Conservation (phyloP, 768 basidiomycete genomes). For the Mycena vulgaris region DNA sequence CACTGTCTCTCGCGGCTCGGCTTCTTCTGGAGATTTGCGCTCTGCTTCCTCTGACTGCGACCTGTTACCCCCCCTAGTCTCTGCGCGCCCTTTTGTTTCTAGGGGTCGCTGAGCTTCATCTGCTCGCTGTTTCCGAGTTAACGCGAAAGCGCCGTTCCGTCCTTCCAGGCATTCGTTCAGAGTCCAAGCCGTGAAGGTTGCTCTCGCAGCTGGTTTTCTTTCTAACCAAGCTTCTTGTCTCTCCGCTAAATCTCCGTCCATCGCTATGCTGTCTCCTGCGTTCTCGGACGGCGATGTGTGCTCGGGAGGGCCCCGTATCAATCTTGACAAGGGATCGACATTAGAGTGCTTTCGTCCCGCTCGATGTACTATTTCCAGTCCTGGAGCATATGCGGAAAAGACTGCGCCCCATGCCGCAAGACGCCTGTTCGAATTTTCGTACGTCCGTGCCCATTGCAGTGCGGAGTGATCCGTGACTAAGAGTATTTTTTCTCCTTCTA, state of each 20-base stretch:
- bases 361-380: slow-evolving; percentile 44
- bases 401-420: slow-evolving; percentile 43
- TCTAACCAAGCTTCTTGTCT: neutral
- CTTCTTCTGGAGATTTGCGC: no score
- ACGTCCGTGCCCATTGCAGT: neutral
- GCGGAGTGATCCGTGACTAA: no score
- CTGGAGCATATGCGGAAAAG: slow-evolving; percentile 42
- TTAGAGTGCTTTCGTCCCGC: slow-evolving; percentile 48
- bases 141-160: neutral
- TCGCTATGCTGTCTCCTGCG: neutral
- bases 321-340: neutral
- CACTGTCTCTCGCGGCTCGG: no score
- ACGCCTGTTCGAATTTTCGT: neutral
- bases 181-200: neutral
- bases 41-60: no score
- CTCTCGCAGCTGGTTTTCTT: neutral
- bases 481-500: no score
- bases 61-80: no score
- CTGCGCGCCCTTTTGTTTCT: no score
- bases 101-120: no score
- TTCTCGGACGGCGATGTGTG: neutral
- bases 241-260: neutral
- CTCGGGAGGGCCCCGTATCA: neutral
- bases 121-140: neutral
- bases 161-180: neutral